phyloP scores from a whole-genome alignment of 2,329 filamentous ascomycete genomes.

The Beauveria pseudobassiana region DNA sequence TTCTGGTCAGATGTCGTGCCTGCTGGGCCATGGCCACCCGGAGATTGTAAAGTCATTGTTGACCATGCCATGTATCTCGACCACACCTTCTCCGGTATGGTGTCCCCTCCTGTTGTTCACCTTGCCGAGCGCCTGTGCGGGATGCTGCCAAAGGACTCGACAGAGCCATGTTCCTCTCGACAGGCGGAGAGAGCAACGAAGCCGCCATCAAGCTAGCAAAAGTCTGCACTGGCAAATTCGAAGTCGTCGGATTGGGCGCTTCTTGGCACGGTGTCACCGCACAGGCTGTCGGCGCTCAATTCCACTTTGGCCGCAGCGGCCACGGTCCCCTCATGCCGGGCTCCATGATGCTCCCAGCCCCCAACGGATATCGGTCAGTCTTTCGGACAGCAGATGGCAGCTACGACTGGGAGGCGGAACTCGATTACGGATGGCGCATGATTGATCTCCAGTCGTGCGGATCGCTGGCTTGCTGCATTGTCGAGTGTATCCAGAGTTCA shows the following conservation, averaged over 20 bases:
- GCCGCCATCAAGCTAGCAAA: conserved; percentile 60
- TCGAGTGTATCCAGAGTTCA: conserved; percentile 53
- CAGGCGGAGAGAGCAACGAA: conserved; percentile 50
- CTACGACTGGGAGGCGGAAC: conserved; percentile 55
- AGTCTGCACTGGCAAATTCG: conserved; percentile 55
- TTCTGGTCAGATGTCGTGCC: conserved; percentile 52
- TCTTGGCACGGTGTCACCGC: conserved; percentile 57
- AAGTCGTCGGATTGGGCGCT: conserved; percentile 52
- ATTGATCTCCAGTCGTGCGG: conserved; percentile 53
- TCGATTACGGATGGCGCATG: conserved; percentile 53
- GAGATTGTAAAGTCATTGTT: conserved; percentile 48
- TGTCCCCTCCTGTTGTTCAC: conserved; percentile 48
- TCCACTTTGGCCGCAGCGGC: conserved; percentile 45
- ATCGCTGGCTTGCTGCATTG: conserved; percentile 55
- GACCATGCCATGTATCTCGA: conserved; percentile 45
- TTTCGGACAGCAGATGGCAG: conserved; percentile 51
- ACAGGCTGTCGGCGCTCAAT: conserved; percentile 45
- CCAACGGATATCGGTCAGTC: conserved; percentile 53
- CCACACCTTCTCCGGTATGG: conserved; percentile 52
- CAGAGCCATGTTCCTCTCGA: conserved; percentile 51
- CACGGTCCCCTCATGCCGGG: conserved; percentile 46
- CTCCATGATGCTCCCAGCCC: conserved; percentile 48
- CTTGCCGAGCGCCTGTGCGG: conserved; percentile 43
- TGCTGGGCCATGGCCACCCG: conserved; percentile 50
- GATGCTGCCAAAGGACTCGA: conserved; percentile 41